Percentiles rank a stretch among this genome's conserved stretches.
Conservation (phyloP, 345 rosid genomes). For the rapeseed (Brassica napus) region DNA sequence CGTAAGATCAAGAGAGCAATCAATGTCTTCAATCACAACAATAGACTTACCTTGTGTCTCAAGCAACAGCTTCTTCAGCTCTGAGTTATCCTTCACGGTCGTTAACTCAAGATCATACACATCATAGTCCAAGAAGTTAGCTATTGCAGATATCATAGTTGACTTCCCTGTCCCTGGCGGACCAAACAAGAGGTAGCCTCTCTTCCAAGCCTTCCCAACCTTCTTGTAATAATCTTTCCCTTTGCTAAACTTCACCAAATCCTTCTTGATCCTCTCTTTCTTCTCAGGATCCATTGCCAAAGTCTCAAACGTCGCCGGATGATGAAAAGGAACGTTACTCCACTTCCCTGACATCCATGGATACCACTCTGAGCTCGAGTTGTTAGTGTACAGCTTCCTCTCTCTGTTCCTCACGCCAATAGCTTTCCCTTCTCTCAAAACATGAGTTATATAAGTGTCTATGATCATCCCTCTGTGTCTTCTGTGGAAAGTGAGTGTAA, state of each 20-base stretch:
- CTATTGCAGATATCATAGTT: constrained; percentile 69
- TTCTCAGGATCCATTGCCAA: constrained; percentile 59
- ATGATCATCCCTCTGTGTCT: constrained; percentile 40
- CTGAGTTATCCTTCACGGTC: constrained; percentile 52
- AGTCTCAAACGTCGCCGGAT: constrained; percentile 62
- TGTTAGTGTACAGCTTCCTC: constrained; percentile 56
- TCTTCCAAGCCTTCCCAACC: too few relatives aligned
- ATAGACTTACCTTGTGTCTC: constrained; percentile 56
- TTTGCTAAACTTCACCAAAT: constrained; percentile 51
- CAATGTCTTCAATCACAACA: constrained; percentile 62
- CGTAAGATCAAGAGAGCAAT: constrained; percentile 36
- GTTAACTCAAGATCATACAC: constrained; percentile 79
- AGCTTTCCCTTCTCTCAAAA: constrained; percentile 47
- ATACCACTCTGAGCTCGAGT: constrained; percentile 34
- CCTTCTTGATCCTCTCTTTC: constrained; percentile 55
- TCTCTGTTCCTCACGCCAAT: constrained; percentile 42
- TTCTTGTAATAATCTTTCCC: too few relatives aligned
- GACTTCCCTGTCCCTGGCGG: constrained; percentile 72
- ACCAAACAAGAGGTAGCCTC: too few relatives aligned
- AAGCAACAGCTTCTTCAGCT: constrained; percentile 54
- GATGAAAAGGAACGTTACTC: constrained; percentile 48
- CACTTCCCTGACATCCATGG: constrained; percentile 34
- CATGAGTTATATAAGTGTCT: constrained; percentile 38
- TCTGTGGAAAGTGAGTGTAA: constrained; percentile 47
- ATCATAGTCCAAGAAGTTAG: constrained; percentile 65